Base-by-base conservation (phyloP, 148 eudicot genomes). In the Hydrangea macrophylla region DNA sequence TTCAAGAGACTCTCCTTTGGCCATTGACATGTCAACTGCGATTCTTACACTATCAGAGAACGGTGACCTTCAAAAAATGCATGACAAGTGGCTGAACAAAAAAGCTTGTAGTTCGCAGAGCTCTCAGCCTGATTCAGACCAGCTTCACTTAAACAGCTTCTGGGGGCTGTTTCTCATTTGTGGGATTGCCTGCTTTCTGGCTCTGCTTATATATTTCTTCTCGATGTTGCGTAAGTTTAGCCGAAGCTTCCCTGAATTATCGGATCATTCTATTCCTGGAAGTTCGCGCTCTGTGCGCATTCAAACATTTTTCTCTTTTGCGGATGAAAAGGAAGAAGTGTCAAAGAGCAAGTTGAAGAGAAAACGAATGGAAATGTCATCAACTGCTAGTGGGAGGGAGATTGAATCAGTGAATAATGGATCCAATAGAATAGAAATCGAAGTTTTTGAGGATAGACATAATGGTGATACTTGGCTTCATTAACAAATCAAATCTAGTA, bases 101-200 rank as follows among this genome's bases (percentile, higher is more conserved):
- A 39, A 44, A 51, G 18, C 6, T 6, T 65, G 76, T n/a, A 53
- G 58, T 23, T 27, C 51, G 1, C 42, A 54, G 28, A 73, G 63
- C 50, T 60, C 82, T 27, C 78, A 50, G 50, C 30, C 56, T 25
- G 72, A 55, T 36, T 75, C 84, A 7, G 73, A 61, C 80, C 22
- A 77, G 77, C 73, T 65, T 63, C 61, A 73, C 83, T 24, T 84
- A 28, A 66, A 65, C 22, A 88, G 90, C 78, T 93, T 93, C 65
- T 85, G 90, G 96, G 96, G 92, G 5, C 90, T 93, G 12, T 93
- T 86, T 70, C 81, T 88, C n/a, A 55, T 88, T 7, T 82, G 83
- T 64, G 98, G 90, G 22, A 5, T 76, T 32, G 80, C 89, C 10
- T 93, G 90, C 58, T 55, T 79, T 30, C 20, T 86, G 12, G 85